phyloP scores from a whole-genome alignment of 2,329 filamentous ascomycete species.

The Fusarium incarnatum region DNA sequence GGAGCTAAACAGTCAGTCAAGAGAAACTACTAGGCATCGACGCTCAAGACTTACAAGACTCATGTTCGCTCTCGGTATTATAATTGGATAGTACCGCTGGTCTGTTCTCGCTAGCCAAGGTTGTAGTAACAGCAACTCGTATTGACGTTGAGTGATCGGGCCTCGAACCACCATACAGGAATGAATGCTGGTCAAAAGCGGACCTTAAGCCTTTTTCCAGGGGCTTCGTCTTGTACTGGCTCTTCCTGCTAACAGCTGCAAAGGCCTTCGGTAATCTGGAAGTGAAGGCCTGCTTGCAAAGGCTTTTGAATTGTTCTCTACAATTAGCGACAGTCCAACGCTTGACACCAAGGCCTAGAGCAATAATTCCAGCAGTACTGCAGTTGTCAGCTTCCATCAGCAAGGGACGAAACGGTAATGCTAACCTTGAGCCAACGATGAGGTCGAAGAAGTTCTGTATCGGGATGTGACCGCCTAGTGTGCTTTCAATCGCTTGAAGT shows the following conservation, averaged over 20 bases:
- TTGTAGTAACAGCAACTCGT: neutral
- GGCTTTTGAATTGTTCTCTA: neutral
- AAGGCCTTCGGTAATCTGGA: neutral
- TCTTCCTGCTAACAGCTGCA: neutral
- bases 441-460: neutral
- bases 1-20: neutral
- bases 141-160: neutral
- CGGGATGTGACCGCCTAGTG: neutral
- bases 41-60: neutral
- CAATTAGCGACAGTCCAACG: neutral
- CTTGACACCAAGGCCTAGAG: neutral
- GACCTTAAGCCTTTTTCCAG: neutral
- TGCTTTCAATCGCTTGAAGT: neutral
- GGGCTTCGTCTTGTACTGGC: neutral
- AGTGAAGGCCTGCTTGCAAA: neutral
- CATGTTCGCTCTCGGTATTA: neutral
- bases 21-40: too few relatives aligned
- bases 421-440: neutral
- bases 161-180: neutral
- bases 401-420: accelerated
- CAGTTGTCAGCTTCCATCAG: neutral
- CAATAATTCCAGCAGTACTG: neutral
- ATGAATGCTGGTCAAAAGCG: neutral
- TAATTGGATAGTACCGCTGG: neutral
- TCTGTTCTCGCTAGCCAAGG: neutral